Evolutionary conservation across 202 grass and related monocot species (phyloP).

Genomic region (Digitaria exilis): DNA sequence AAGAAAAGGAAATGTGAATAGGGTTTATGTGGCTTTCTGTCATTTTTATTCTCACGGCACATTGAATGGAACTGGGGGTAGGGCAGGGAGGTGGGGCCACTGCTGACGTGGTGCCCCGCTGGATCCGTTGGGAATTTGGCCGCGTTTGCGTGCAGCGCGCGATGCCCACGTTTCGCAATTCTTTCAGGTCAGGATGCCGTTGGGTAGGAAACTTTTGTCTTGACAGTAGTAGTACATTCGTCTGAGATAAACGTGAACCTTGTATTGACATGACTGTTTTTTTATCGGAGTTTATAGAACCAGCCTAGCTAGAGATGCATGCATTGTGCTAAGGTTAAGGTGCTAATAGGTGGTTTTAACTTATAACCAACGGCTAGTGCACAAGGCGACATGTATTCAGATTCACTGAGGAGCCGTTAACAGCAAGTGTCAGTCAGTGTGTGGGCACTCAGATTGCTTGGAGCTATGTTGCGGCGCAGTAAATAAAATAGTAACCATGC

Average conservation of each 20-base stretch:
- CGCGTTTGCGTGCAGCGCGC: background rate
- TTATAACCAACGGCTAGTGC: too few relatives aligned
- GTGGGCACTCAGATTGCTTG: background rate
- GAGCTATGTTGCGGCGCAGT: background rate
- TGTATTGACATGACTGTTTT: too few relatives aligned
- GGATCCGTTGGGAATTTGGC: background rate
- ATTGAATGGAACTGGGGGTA: conserved; percentile 25
- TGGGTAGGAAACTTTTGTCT: too few relatives aligned
- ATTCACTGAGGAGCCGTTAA: background rate
- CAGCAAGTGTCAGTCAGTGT: too few relatives aligned
- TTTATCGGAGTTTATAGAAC: too few relatives aligned
- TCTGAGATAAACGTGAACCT: too few relatives aligned
- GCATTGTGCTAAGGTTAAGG: too few relatives aligned
- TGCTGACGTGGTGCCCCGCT: conserved; percentile 15
- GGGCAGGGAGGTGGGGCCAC: conserved; percentile 14
- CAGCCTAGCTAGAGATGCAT: too few relatives aligned
- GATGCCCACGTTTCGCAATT: background rate
- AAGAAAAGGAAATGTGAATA: background rate
- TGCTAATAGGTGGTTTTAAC: too few relatives aligned
- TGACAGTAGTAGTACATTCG: too few relatives aligned
- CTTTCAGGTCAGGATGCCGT: background rate
- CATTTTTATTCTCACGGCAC: conserved; percentile 34
- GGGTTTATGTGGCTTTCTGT: background rate
- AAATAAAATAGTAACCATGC: background rate
- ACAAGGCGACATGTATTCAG: too few relatives aligned